Percentiles rank a stretch among this genome's conserved stretches.
Conservation (phyloP, 2,329 filamentous ascomycete genomes). For the Fusarium sp. region DNA sequence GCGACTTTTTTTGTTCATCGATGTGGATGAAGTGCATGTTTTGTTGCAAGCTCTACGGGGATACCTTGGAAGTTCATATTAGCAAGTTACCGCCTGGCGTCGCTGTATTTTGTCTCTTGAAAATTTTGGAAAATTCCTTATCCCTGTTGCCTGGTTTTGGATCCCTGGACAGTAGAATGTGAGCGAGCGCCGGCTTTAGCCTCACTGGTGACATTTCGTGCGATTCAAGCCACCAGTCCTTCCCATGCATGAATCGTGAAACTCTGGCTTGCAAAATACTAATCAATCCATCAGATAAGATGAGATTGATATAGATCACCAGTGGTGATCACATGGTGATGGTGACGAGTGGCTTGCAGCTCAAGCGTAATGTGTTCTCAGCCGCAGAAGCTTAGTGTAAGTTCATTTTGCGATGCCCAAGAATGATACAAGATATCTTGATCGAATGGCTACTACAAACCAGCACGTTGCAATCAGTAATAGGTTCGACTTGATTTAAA, state of each 20-base stretch:
- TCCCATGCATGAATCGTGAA: not conserved
- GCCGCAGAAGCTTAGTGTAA: conserved; percentile 3
- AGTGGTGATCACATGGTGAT: not conserved
- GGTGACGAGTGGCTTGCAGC: not conserved
- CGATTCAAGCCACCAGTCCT: not conserved
- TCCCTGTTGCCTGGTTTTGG: not conserved
- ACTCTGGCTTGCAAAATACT: not conserved
- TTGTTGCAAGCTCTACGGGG: not conserved
- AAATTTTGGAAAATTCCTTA: too few species aligned
- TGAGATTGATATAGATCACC: conserved; percentile 15
- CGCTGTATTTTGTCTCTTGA: too few species aligned
- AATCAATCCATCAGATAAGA: conserved; percentile 27
- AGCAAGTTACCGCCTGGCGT: not conserved
- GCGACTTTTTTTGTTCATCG: not conserved
- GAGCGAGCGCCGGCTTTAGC: too few species aligned
- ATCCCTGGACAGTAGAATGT: not conserved
- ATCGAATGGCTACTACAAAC: not conserved
- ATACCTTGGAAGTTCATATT: not conserved
- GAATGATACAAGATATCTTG: not conserved
- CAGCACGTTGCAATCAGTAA: not conserved
- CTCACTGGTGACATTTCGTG: not conserved
- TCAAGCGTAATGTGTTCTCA: fast-evolving
- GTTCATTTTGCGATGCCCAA: not conserved
- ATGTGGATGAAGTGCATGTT: not conserved
- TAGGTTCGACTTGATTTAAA: not conserved